A percentile compares a stretch with the other conserved stretches of the same genome.
Evolutionary conservation across 2,329 filamentous ascomycete species (phyloP).

Genomic region (Fusarium sp.): DNA sequence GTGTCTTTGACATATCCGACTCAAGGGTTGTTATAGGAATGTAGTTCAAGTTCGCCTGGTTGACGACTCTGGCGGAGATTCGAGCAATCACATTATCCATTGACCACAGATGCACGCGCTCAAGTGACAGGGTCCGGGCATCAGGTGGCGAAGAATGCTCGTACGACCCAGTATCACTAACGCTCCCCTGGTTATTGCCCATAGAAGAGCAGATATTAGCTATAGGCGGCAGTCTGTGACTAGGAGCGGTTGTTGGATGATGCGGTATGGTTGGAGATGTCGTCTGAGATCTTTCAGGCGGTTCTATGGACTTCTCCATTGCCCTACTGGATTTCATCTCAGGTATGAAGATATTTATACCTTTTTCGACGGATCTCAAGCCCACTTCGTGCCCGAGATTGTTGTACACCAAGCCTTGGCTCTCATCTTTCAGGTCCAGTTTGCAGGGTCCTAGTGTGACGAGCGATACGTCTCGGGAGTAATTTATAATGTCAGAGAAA

Average conservation of each 20-base stretch:
- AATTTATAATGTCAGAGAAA: not conserved
- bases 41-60: not conserved
- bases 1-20: not conserved
- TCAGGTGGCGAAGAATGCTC: not conserved
- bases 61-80: not conserved
- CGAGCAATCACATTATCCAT: not conserved
- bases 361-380: not conserved
- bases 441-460: not conserved
- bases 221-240: not conserved
- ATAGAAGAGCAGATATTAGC: not conserved
- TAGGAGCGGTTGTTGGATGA: not conserved
- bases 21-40: not conserved
- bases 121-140: not conserved
- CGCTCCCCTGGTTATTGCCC: not conserved
- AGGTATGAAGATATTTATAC: not conserved
- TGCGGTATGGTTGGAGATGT: no score
- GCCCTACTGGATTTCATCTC: not conserved
- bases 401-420: not conserved
- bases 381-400: not conserved
- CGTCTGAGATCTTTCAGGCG: not conserved
- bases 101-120: not conserved
- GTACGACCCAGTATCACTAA: not conserved
- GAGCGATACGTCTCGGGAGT: not conserved
- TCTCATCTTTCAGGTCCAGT: not conserved
- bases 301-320: not conserved